Evolutionary conservation across 768 basidiomycete species (phyloP).

Genomic region (Lactarius sp.): DNA sequence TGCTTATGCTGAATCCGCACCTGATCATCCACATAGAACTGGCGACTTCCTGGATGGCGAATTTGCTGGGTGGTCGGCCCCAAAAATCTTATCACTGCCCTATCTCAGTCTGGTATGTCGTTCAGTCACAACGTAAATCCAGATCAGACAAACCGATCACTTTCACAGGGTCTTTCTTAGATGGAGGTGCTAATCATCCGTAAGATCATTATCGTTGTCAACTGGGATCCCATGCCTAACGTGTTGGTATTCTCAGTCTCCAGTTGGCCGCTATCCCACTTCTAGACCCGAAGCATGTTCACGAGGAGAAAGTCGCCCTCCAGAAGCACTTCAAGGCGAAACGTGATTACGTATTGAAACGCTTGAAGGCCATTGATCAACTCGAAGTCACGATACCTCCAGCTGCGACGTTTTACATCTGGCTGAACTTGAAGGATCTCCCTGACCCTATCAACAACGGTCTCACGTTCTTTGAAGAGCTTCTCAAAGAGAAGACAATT

Average conservation of each 20-base stretch:
- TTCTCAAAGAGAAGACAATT: conserved; percentile 86
- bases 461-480: conserved; percentile 92
- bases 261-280: conserved; percentile 87
- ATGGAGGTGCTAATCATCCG: conserved; percentile 94
- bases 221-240: background rate
- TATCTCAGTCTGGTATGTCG: conserved; percentile 75
- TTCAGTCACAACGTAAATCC: background rate
- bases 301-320: conserved; percentile 73
- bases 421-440: conserved; percentile 80
- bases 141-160: background rate
- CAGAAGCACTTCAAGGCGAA: conserved; percentile 90
- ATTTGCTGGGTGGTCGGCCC: conserved; percentile 93
- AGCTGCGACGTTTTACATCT: conserved; percentile 87
- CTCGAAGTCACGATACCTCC: conserved; percentile 76
- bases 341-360: conserved; percentile 80
- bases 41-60: conserved; percentile 93
- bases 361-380: conserved; percentile 68
- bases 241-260: conserved; percentile 42
- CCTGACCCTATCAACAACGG: conserved; percentile 85
- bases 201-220: conserved; percentile 36
- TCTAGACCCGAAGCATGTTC: conserved; percentile 64
- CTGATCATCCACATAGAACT: conserved; percentile 56
- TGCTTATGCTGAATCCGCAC: conserved; percentile 2
- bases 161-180: conserved; percentile 73
- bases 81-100: conserved; percentile 79